A percentile compares a stretch with the other conserved stretches of the same genome.
Evolutionary conservation across 805 yeast genomes (phyloP).

Genomic region (Kregervanrija delftensis): DNA sequence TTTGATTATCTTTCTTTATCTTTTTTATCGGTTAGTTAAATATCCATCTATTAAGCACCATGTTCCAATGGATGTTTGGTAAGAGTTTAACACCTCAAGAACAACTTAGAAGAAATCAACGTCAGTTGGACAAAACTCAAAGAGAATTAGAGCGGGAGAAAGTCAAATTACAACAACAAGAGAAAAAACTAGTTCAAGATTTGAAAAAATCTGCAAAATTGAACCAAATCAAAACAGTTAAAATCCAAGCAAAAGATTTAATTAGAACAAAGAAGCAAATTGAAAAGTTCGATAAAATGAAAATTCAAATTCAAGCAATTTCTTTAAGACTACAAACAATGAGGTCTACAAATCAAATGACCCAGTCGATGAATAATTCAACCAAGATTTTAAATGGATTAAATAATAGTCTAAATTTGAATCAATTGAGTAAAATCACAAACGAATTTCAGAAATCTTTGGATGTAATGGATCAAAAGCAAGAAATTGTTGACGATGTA

Average conservation of each 20-base stretch:
- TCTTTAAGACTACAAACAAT: conserved; percentile 88
- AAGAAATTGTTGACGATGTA: conserved; percentile 98
- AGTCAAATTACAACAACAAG: conserved; percentile 80
- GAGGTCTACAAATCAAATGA: conserved; percentile 92
- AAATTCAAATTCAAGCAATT: conserved; percentile 92
- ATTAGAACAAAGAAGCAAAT: conserved; percentile 81
- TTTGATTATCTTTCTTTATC: background rate
- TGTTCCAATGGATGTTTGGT: conserved; percentile 95
- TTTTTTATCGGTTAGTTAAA: background rate
- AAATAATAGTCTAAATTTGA: conserved; percentile 87
- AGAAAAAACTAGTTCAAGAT: conserved; percentile 76
- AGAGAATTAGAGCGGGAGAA: conserved; percentile 89
- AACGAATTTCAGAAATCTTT: conserved; percentile 93
- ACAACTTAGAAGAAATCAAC: conserved; percentile 86
- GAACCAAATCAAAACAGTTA: conserved; percentile 84
- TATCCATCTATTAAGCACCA: conserved; percentile 1
- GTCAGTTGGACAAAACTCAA: conserved; percentile 91
- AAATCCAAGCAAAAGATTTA: conserved; percentile 92
- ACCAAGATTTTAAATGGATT: conserved; percentile 76
- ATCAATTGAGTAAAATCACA: conserved; percentile 80
- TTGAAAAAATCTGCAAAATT: conserved; percentile 87
- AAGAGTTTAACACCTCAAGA: conserved; percentile 92
- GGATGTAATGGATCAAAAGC: conserved; percentile 97
- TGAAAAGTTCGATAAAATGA: conserved; percentile 86
- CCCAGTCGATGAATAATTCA: conserved; percentile 90